phyloP scores from a whole-genome alignment of 1,284 basidiomycete genomes.

The Microbotryum lychnidis-dioicae region DNA sequence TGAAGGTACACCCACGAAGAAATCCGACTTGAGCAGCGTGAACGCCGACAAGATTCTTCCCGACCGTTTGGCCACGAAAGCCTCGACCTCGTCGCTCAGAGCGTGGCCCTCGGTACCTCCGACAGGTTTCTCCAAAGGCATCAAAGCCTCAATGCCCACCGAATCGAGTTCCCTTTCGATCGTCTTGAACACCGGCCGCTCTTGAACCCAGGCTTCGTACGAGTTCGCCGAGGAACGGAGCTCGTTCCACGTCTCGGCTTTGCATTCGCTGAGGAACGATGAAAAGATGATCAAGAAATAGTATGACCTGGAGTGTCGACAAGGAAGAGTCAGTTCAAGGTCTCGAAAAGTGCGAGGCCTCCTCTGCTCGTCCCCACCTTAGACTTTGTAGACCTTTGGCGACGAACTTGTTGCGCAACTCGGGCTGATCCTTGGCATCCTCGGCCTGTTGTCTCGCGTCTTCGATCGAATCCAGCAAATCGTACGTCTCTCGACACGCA shows the following conservation, averaged over 20 bases:
- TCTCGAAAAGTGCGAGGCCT: background rate
- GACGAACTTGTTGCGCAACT: constrained; percentile 55
- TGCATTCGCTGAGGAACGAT: constrained; percentile 78
- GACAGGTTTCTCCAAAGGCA: constrained; percentile 66
- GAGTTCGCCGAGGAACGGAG: constrained; percentile 9
- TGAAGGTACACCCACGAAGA: constrained; percentile 10
- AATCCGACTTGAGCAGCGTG: constrained; percentile 80
- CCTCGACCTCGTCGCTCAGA: constrained; percentile 70
- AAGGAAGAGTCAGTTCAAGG: background rate
- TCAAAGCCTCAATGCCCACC: constrained; percentile 71
- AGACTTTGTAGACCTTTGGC: constrained; percentile 73
- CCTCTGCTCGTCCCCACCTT: constrained; percentile 45
- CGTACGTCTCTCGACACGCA: constrained; percentile 72
- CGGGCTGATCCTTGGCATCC: constrained; percentile 59
- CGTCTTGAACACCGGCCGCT: constrained; percentile 83
- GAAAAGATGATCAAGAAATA: constrained; percentile 81
- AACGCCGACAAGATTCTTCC: constrained; percentile 84
- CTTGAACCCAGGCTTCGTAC: constrained; percentile 55
- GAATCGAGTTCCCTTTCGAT: constrained; percentile 82
- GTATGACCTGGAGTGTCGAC: constrained; percentile 6
- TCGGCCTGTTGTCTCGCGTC: constrained; percentile 64
- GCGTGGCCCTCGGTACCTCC: constrained; percentile 5
- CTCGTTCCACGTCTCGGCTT: constrained; percentile 51
- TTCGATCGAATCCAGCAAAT: constrained; percentile 81
- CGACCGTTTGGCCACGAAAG: constrained; percentile 72